These are phyloP conservation scores for Zygotorulaspora sp. DNA, from an alignment of 805 yeast genomes.

Conservation along the genomic window DNA sequence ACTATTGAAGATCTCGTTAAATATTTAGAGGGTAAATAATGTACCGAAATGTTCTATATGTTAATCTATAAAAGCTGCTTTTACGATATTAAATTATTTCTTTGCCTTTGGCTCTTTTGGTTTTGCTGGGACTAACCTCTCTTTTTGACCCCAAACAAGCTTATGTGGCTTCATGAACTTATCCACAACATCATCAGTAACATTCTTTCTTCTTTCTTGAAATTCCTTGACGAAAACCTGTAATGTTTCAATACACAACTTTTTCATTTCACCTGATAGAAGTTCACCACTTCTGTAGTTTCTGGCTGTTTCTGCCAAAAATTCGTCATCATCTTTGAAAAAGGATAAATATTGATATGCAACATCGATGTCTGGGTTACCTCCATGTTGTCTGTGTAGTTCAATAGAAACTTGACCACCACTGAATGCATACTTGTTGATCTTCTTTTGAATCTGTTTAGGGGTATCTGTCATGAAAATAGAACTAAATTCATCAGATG, in stretches of 20 bases:
- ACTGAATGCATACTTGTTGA: constrained; percentile 93
- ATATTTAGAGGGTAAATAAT: constrained; percentile 5
- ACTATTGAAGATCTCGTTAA: constrained; percentile 57
- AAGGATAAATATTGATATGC: constrained; percentile 90
- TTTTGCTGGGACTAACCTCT: constrained; percentile 69
- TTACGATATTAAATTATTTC: constrained; percentile 4
- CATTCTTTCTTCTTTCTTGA: constrained; percentile 69
- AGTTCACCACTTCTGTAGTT: constrained; percentile 76
- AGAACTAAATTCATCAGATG: constrained; percentile 84
- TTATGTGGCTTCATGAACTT: constrained; percentile 82
- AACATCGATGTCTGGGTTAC: constrained; percentile 92
- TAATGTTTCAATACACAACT: constrained; percentile 72
- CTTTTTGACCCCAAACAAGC: constrained; percentile 67
- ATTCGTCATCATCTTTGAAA: constrained; percentile 83
- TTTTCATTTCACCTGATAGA: constrained; percentile 90
- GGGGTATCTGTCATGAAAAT: constrained; percentile 94
- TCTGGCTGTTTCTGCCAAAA: constrained; percentile 55
- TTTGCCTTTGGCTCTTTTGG: constrained; percentile 42
- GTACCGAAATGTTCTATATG: neutral
- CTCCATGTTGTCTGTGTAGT: constrained; percentile 87
- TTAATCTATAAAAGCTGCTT: constrained; percentile 2
- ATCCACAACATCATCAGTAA: constrained; percentile 57
- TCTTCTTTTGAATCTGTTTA: constrained; percentile 86
- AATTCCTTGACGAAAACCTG: constrained; percentile 75
- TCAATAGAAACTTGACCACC: constrained; percentile 88